Evolutionary conservation across 2,329 filamentous ascomycete species (phyloP).

Genomic region (Cadophora malorum): DNA sequence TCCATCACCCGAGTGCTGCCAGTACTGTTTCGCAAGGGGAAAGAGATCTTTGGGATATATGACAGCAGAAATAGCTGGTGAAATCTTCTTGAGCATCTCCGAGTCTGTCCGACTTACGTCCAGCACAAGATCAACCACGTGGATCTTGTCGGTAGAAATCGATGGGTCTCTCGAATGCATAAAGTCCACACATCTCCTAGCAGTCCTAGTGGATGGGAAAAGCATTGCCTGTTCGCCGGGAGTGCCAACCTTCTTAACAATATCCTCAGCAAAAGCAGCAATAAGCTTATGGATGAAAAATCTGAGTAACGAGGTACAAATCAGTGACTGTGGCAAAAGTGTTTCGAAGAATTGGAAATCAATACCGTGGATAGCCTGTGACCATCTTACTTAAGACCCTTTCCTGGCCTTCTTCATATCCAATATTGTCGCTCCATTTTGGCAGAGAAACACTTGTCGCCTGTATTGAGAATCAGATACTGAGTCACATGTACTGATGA

Average conservation of each 20-base stretch:
- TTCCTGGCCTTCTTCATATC: constrained; percentile 89
- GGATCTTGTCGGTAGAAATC: constrained; percentile 55
- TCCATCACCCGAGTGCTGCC: constrained; percentile 95
- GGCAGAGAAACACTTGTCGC: constrained; percentile 96
- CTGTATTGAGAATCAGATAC: constrained; percentile 54
- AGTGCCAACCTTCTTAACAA: constrained; percentile 68
- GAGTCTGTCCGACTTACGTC: constrained; percentile 60
- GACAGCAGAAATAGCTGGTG: constrained; percentile 71
- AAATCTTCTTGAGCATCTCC: constrained; percentile 59
- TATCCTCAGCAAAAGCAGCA: constrained; percentile 71
- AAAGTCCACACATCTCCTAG: constrained; percentile 78
- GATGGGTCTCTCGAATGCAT: constrained; percentile 65
- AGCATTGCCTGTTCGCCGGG: constrained; percentile 75
- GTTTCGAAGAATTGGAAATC: background rate
- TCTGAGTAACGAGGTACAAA: constrained; percentile 51
- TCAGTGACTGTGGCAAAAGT: constrained; percentile 33
- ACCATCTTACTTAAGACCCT: constrained; percentile 87
- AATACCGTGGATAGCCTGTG: constrained; percentile 85
- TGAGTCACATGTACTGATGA: constrained; percentile 13
- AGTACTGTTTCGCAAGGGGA: constrained; percentile 86
- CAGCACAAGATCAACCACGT: constrained; percentile 68
- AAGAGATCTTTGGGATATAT: constrained; percentile 73
- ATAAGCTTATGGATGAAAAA: constrained; percentile 94
- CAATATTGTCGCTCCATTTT: constrained; percentile 89
- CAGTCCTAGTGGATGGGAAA: constrained; percentile 75